phyloP scores from a whole-genome alignment of 2,329 filamentous ascomycete genomes.

The Fusarium coicis region DNA sequence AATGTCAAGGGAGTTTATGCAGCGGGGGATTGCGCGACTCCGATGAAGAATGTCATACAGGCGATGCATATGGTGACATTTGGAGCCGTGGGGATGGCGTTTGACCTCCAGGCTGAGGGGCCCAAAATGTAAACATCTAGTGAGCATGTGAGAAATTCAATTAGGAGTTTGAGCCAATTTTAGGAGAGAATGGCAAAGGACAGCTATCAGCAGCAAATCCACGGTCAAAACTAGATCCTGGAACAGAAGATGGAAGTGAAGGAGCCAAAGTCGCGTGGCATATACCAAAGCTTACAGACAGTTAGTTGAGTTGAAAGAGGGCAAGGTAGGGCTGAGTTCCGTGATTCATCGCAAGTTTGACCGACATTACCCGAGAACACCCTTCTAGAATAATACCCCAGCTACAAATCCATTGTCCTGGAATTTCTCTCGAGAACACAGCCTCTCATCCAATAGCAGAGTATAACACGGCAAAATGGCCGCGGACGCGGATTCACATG shows the following conservation, averaged over 20 bases:
- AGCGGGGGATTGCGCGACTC: background rate
- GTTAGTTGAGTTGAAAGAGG: too few species aligned
- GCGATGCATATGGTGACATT: background rate
- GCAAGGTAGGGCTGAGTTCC: too few species aligned
- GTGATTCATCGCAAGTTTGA: too few species aligned
- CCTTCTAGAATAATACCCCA: too few species aligned
- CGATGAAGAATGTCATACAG: background rate
- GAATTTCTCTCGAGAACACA: too few species aligned
- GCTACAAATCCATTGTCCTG: too few species aligned
- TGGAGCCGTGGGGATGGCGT: background rate
- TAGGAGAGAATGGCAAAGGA: too few species aligned
- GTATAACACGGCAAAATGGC: background rate
- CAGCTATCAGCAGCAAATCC: too few species aligned
- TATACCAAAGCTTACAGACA: too few species aligned
- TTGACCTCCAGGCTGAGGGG: background rate
- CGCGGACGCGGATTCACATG: background rate
- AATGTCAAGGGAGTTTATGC: background rate
- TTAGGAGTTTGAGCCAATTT: too few species aligned
- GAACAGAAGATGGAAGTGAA: background rate
- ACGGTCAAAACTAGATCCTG: background rate
- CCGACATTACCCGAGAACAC: too few species aligned
- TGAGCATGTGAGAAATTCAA: background rate
- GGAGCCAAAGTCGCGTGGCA: too few species aligned
- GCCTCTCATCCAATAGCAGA: background rate
- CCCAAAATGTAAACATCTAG: background rate